Percentiles rank a stretch among this genome's conserved stretches.
phyloP scores from a whole-genome alignment of 768 basidiomycete species.

The Tulasnella sp. region DNA sequence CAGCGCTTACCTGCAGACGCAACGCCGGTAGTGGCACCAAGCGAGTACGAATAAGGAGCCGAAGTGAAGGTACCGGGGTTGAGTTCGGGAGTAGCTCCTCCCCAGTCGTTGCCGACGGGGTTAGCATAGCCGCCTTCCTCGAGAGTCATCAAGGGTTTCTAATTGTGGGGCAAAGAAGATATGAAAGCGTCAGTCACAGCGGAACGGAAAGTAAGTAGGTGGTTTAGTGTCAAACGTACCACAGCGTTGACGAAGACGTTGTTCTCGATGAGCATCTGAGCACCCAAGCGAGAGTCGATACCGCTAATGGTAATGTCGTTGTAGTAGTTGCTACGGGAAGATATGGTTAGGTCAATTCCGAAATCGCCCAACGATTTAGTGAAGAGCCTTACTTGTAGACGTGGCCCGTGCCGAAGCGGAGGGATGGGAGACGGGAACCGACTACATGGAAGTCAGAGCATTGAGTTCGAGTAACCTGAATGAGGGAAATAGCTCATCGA shows the following conservation, averaged over 20 bases:
- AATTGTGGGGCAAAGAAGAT: background rate
- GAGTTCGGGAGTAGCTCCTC: slow-evolving; percentile 10
- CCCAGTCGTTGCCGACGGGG: slow-evolving; percentile 5
- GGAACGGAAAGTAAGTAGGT: background rate
- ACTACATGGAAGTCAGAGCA: slow-evolving; percentile 26
- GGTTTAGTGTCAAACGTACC: no score
- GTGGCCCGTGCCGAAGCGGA: slow-evolving; percentile 29
- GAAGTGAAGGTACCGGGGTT: slow-evolving; percentile 8
- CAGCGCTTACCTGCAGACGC: background rate
- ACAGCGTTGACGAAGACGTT: slow-evolving; percentile 5
- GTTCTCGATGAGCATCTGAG: slow-evolving; percentile 10
- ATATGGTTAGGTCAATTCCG: background rate
- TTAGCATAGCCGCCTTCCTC: background rate
- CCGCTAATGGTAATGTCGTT: background rate
- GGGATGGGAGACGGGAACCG: slow-evolving; percentile 35
- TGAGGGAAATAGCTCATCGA: background rate
- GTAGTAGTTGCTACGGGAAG: slow-evolving; percentile 5
- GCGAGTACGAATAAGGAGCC: slow-evolving; percentile 7
- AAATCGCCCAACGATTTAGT: background rate
- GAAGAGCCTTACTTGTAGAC: slow-evolving; percentile 4
- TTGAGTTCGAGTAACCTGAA: background rate
- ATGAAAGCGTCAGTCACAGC: background rate
- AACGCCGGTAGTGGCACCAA: background rate
- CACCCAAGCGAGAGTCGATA: slow-evolving; percentile 15
- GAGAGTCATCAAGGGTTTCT: background rate